Conservation (phyloP, 352 stramenopile genomes). For the Phytophthora vignae region DNA sequence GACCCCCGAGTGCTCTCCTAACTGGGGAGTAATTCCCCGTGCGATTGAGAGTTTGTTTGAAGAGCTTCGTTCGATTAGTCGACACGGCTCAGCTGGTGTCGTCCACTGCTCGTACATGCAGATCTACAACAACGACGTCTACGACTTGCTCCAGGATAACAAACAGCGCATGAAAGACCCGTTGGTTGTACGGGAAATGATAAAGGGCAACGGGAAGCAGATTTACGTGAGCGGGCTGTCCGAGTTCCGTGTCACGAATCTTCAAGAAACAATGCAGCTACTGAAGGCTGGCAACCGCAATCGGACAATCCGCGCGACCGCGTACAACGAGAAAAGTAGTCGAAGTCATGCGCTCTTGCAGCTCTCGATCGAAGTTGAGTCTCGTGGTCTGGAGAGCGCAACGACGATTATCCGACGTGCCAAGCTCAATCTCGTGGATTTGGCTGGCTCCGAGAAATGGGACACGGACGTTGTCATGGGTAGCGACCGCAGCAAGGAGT, state of each 20-base stretch:
- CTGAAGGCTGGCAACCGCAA: constrained; percentile 82
- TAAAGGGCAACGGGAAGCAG: constrained; percentile 81
- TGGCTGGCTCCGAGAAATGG: constrained; percentile 94
- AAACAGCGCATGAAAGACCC: constrained; percentile 60
- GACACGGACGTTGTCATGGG: constrained; percentile 74
- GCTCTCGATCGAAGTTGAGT: constrained; percentile 84
- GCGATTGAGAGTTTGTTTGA: constrained; percentile 88
- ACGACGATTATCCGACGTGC: constrained; percentile 80
- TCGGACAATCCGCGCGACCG: constrained; percentile 88
- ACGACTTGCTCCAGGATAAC: constrained; percentile 74
- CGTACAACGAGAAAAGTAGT: constrained; percentile 88
- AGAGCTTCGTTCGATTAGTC: constrained; percentile 61
- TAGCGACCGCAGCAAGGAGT: constrained; percentile 78
- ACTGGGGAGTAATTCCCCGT: constrained; percentile 86
- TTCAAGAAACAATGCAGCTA: constrained; percentile 84
- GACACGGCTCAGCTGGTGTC: constrained; percentile 60
- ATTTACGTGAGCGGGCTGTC: constrained; percentile 93
- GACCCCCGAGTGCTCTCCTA: constrained; percentile 9
- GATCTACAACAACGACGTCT: constrained; percentile 92
- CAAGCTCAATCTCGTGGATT: constrained; percentile 93
- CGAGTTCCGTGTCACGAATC: constrained; percentile 86
- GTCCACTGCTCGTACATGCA: constrained; percentile 94
- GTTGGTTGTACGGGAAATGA: constrained; percentile 68
- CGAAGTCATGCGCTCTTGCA: constrained; percentile 90
- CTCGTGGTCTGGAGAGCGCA: constrained; percentile 63